These are phyloP conservation scores for Pleurozium schreberi DNA, from an alignment of 225 moss, liverwort and hornwort genomes.

Conservation along the genomic window DNA sequence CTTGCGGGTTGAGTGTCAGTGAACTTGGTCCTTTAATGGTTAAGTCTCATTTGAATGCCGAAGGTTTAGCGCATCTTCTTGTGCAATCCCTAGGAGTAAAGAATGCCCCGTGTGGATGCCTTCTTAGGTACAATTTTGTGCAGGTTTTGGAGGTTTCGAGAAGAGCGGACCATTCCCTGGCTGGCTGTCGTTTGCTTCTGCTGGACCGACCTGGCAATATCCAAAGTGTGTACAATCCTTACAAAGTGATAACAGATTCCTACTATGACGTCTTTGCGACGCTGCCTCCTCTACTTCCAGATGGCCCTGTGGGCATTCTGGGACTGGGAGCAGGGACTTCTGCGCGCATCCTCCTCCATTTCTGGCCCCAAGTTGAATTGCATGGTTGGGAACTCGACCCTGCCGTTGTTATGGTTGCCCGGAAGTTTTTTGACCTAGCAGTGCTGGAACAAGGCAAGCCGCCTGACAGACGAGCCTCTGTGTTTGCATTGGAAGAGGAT, in stretches of 20 bases:
- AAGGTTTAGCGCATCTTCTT: not conserved
- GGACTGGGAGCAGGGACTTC: conserved; percentile 87
- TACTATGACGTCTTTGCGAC: conserved; percentile 78
- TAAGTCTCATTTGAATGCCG: not conserved
- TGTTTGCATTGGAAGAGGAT: not conserved
- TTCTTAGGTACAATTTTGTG: conserved; percentile 60
- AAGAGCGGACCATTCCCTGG: conserved; percentile 44
- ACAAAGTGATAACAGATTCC: conserved; percentile 51
- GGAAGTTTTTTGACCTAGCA: conserved; percentile 57
- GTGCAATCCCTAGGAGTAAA: not conserved
- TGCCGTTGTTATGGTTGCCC: conserved; percentile 61
- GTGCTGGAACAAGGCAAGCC: conserved; percentile 49
- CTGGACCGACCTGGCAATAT: conserved; percentile 80
- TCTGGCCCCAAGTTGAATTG: conserved; percentile 55
- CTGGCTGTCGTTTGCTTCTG: conserved; percentile 64
- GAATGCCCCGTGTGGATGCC: not conserved
- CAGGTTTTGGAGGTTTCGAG: conserved; percentile 68
- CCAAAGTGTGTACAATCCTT: conserved; percentile 74
- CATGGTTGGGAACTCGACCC: conserved; percentile 91
- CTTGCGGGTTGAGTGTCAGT: not conserved
- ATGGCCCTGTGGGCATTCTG: conserved; percentile 70
- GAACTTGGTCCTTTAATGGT: not conserved
- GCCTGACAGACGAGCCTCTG: conserved; percentile 5
- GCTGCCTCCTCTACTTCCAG: conserved; percentile 67
- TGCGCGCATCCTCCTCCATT: conserved; percentile 58